A percentile compares a stretch with the other conserved stretches of the same genome.
Evolutionary conservation across 148 eudicot genomes (phyloP).

Genomic region (Pouteria glomerata): DNA sequence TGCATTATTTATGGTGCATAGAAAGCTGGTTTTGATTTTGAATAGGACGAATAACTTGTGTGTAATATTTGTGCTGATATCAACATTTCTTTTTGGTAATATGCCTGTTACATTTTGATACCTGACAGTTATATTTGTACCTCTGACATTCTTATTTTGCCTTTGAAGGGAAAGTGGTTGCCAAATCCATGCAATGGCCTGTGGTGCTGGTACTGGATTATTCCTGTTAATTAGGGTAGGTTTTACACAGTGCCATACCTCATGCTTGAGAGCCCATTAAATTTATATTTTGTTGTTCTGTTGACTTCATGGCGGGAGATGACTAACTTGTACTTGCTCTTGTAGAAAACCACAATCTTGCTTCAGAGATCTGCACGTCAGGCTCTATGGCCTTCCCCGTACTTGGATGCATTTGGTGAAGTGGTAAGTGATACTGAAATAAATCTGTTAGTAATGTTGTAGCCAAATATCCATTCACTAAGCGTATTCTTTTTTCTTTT

Average conservation of each 20-base stretch:
- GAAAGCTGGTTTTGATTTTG: neutral
- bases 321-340: neutral
- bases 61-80: neutral
- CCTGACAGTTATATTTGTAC: neutral
- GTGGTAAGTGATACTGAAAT: conserved; percentile 46
- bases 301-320: neutral
- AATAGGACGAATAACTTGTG: neutral
- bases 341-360: conserved; percentile 77
- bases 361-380: conserved; percentile 90
- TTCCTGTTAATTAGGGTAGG: conserved; percentile 77
- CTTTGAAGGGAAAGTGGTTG: conserved; percentile 62
- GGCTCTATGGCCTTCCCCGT: conserved; percentile 91
- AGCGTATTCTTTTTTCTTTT: neutral
- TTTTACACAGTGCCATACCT: conserved; percentile 5
- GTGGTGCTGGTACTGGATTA: conserved; percentile 94
- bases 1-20: too few relatives aligned
- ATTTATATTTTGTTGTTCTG: neutral
- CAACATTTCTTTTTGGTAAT: neutral
- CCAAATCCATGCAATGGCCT: conserved; percentile 66
- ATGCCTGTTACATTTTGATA: neutral
- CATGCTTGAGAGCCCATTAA: neutral
- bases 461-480: neutral
- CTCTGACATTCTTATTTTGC: conserved; percentile 13
- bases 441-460: neutral
- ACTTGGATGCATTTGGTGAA: conserved; percentile 96